Conservation (phyloP, 2,329 filamentous ascomycete genomes). For the Escovopsis sp. region DNA sequence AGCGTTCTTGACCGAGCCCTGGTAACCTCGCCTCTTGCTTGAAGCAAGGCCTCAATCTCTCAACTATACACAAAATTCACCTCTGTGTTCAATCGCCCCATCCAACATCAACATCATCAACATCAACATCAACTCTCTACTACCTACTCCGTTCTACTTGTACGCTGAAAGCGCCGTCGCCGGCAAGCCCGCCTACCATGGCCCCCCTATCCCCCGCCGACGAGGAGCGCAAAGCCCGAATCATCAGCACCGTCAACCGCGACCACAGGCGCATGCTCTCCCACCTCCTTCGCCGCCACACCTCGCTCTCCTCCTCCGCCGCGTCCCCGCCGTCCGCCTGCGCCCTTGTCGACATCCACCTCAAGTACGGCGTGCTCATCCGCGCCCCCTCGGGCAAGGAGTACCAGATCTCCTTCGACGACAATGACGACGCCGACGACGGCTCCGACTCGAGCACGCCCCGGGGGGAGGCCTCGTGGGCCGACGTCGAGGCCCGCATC, state of each 20-base stretch:
- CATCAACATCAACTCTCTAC: no score
- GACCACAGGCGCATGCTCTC: conserved; percentile 63
- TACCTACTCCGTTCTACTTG: no score
- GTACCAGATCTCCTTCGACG: conserved; percentile 41
- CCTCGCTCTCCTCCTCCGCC: conserved; percentile 37
- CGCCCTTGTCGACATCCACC: conserved; percentile 48
- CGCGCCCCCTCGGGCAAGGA: conserved; percentile 26
- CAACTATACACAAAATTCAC: no score
- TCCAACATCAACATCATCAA: no score
- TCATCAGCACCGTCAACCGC: conserved; percentile 71
- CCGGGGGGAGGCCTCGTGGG: conserved; percentile 27
- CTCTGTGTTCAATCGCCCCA: no score
- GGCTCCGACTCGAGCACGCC: no score
- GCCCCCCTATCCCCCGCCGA: conserved; percentile 8
- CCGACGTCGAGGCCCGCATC: conserved; percentile 54
- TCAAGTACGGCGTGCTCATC: conserved; percentile 46
- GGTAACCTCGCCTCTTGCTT: no score
- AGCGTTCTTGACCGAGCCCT: no score
- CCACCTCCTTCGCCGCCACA: conserved; percentile 65
- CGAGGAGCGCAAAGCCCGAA: conserved; percentile 19
- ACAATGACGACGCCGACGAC: no score
- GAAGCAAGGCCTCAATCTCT: no score
- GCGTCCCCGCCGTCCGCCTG: conserved; percentile 33
- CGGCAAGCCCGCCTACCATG: neutral
- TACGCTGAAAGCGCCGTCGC: no score